Conservation (phyloP, 257 asterid genomes). For the Plantago elongata region DNA sequence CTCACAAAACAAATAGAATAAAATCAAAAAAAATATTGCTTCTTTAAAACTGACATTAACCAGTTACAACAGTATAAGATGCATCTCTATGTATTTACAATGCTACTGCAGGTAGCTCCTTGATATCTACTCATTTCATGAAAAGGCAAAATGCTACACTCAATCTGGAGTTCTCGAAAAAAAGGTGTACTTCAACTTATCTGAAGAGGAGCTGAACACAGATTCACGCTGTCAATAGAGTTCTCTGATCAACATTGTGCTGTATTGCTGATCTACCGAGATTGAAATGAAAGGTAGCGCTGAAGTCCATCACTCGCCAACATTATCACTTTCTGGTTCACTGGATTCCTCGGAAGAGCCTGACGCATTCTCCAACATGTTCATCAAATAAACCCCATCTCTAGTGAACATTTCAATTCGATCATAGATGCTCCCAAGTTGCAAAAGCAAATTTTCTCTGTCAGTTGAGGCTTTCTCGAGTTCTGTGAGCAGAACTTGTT, state of each 20-base stretch:
- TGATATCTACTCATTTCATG: too few relatives aligned
- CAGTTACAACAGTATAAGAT: too few relatives aligned
- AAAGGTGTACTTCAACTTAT: too few relatives aligned
- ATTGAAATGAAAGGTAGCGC: constrained; percentile 5
- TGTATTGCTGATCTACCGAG: constrained; percentile 27
- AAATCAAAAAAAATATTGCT: too few relatives aligned
- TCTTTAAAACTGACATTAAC: too few relatives aligned
- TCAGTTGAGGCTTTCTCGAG: constrained; percentile 17
- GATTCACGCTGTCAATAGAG: constrained; percentile 34
- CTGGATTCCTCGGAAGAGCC: constrained; percentile 17
- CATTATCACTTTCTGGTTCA: constrained; percentile 13
- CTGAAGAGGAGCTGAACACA: constrained; percentile 1
- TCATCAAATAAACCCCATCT: constrained; percentile 32
- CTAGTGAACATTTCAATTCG: constrained; percentile 26
- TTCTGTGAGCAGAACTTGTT: constrained; percentile 27
- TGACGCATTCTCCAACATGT: constrained; percentile 25
- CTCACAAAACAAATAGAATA: too few relatives aligned
- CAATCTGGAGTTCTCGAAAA: too few relatives aligned
- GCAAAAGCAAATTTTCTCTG: constrained; percentile 26
- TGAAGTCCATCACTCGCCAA: constrained; percentile 5
- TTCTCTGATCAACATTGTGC: constrained; percentile 22
- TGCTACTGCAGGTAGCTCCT: too few relatives aligned
- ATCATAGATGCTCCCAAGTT: constrained; percentile 27
- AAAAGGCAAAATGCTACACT: too few relatives aligned
- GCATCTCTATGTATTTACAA: too few relatives aligned